Evolutionary conservation across 345 rosid genomes (phyloP).

Genomic region (Melaleuca quinquenervia): DNA sequence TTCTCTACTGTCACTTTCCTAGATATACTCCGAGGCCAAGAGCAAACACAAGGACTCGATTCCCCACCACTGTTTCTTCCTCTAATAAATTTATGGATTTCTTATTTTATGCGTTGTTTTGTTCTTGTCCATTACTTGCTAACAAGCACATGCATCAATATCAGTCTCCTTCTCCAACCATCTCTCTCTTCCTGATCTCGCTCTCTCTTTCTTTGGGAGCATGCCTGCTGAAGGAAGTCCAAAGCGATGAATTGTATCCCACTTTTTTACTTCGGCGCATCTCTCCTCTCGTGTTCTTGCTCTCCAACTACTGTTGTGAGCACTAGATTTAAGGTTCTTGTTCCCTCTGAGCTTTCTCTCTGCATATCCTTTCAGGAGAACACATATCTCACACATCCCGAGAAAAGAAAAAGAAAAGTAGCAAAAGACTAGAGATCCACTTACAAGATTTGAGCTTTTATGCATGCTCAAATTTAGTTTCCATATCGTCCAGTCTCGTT

Average conservation of each 20-base stretch:
- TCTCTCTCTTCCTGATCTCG: neutral
- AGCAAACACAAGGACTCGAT: conserved; percentile 11
- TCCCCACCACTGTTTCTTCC: conserved; percentile 13
- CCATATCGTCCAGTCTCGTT: neutral
- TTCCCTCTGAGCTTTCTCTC: neutral
- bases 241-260: neutral
- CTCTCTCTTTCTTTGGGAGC: conserved; percentile 18
- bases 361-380: neutral
- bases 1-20: conserved; percentile 50
- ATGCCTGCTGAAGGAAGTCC: conserved; percentile 26
- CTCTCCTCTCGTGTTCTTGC: conserved; percentile 9
- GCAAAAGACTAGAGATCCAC: neutral
- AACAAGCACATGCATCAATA: neutral
- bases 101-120: conserved; percentile 15
- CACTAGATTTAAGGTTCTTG: neutral
- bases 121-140: conserved; percentile 1
- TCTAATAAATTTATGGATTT: conserved; percentile 5
- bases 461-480: neutral
- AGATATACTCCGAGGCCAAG: conserved; percentile 48
- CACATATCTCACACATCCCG: neutral
- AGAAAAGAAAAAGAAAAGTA: neutral
- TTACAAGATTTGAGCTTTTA: neutral
- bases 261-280: neutral
- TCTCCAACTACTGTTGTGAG: neutral
- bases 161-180: conserved; percentile 10